Evolutionary conservation across 176 grass and related monocot species (phyloP), one percentile per base, ranked within the genome.

Genomic region (Metroxylon sagu): DNA sequence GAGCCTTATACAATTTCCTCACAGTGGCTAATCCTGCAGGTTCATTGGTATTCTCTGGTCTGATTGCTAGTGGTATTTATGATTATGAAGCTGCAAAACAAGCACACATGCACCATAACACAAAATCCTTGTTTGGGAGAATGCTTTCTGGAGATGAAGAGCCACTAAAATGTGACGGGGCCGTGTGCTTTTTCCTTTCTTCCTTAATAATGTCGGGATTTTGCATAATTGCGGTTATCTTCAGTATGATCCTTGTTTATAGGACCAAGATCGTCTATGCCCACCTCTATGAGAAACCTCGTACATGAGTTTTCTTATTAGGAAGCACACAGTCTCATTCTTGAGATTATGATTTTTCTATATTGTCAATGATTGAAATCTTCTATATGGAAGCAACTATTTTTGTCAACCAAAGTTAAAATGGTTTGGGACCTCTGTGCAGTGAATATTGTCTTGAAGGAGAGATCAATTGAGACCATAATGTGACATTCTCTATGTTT

Each of bases 181-280:
- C 29, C 10, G 30, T 62, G 7, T 62, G 60, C 17, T 62, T 62
- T 18, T 62, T 62, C 60, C 31, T 62, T 26, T 62, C 60, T 43
- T 62, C 60, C 18, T 48, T 62, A 2, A 21, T 62, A 35, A 62
- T 62, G 60, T 43, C 31, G 4, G 60, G 31, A n/a, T 48, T 62
- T 14, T 62, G 60, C 12, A 5, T 62, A 1, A 29, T 43, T 8
- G 60, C 60, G 19, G 29, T 21, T 6, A 16, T 62, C 17, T 62
- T 62, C 29, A 62, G 60, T 17, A 48, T 48, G 60, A 62, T 62
- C 43, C 60, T 62, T 4, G 60, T 62, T 17, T 48, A 48, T 35
- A 43, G 60, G 60, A 62, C 60, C 3, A 62, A 48, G 31, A 15
- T 48, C 60, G 60, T 62, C 30, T 48, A 62, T 14, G 60, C 60